A percentile compares a stretch with the other conserved stretches of the same genome.
phyloP scores from a whole-genome alignment of 352 stramenopile species.

The Stramenopiles sp. region DNA sequence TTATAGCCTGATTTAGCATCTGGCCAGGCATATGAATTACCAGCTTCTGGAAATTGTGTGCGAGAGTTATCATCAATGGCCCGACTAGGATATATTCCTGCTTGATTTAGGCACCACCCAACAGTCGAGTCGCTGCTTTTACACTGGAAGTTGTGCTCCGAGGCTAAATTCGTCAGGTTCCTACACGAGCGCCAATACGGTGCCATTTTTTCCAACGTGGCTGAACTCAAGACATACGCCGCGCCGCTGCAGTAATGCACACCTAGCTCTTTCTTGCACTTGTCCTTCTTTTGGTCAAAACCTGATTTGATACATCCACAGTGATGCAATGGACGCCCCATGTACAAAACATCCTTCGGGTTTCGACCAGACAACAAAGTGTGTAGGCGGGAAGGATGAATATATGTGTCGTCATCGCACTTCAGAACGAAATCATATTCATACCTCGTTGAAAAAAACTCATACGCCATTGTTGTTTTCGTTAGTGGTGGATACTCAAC shows the following conservation, averaged over 20 bases:
- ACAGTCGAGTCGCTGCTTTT: not conserved
- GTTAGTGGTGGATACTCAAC: not conserved
- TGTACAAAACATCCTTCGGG: not conserved
- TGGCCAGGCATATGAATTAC: not conserved
- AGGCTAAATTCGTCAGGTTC: not conserved
- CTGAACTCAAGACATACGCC: not conserved
- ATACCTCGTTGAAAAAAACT: not conserved
- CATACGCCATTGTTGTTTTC: not conserved
- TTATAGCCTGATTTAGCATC: not conserved
- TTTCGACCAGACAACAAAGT: not conserved
- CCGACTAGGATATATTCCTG: not conserved
- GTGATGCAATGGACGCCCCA: not conserved
- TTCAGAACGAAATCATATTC: not conserved
- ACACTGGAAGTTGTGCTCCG: not conserved
- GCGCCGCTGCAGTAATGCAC: not conserved
- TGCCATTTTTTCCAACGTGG: not conserved
- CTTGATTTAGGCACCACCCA: conserved; percentile 1
- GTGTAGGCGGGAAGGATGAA: not conserved
- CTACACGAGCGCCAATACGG: not conserved
- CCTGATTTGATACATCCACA: not conserved
- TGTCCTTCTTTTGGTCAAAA: not conserved
- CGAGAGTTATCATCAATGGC: not conserved
- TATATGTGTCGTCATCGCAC: not conserved
- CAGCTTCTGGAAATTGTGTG: not conserved
- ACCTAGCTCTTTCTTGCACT: not conserved